Evolutionary conservation across 176 grass and related monocot species (phyloP), one percentile per base, ranked within the genome.

Genomic region (Zea mays): DNA sequence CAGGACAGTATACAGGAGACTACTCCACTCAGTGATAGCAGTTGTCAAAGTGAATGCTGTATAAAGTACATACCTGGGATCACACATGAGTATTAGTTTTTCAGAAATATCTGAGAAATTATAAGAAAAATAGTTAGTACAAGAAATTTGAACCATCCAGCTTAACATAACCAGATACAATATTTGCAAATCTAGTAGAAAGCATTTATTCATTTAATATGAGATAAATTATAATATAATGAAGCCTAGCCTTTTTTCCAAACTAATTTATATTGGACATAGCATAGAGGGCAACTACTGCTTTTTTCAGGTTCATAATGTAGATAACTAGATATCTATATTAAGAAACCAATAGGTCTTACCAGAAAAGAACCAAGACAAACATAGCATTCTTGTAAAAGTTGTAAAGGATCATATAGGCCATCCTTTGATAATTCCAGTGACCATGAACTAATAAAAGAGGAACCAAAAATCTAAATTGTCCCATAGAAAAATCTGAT

Each of bases 291-390:
- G 11, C 15, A 56, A 40, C 16, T 56, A 1, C 43, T 57, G 8
- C 37, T 54, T 74, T 64, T 37, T 64, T 37, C 51, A 79, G 48
- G 50, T 73, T 70, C 36, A 73, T 60, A 43, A 79, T 73, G 35
- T 67, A 58, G n/a, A n/a, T 16, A 47, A 41, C 2, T 67, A 58
- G n/a, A n/a, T 16, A 47, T 48, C 2, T 19, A 48, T 44, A 57
- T 40, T 14, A 34, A 37, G 14, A 68, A 75, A 35, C 3, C n/a
- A 72, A 50, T 49, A 68, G 37, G 14, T 73, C 83, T 82, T 93
- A 97, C 94, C 94, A 93, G 79, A 93, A 97, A 79, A 91, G 89
- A 57, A 93, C 82, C 70, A 93, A 90, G 20, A 97, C 94, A 89
- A 91, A 93, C 51, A 84, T 82, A 6, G 89, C 89, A 77, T 93